Conservation (phyloP, 2,329 filamentous ascomycete species). For the Grosmannia huntii region DNA sequence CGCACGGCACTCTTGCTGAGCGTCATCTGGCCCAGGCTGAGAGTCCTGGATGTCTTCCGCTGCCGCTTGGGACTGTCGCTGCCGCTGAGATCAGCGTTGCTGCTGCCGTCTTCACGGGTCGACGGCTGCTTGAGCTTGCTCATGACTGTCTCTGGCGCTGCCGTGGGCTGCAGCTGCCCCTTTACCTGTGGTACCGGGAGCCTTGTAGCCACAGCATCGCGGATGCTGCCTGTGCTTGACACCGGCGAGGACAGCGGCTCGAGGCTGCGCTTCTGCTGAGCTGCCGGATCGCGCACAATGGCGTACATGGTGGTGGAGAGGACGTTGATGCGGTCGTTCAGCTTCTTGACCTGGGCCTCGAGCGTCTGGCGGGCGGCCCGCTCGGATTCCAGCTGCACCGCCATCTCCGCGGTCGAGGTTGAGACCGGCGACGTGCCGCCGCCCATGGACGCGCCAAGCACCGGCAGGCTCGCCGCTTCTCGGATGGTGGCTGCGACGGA, state of each 20-base stretch:
- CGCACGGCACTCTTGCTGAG: slow-evolving; percentile 12
- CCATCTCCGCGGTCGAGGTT: slow-evolving; percentile 25
- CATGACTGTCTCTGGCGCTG: slow-evolving; percentile 1
- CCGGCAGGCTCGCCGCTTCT: slow-evolving; percentile 31
- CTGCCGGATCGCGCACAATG: slow-evolving; percentile 21
- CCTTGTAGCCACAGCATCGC: slow-evolving; percentile 3
- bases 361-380: slow-evolving; percentile 41
- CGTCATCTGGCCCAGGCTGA: slow-evolving; percentile 51
- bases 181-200: slow-evolving; percentile 8
- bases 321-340: slow-evolving; percentile 36
- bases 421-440: slow-evolving; percentile 32
- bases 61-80: slow-evolving; percentile 20
- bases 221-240: slow-evolving; percentile 6
- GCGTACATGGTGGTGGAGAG: slow-evolving; percentile 28
- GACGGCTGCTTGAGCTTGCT: neutral
- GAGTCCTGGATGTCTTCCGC: slow-evolving; percentile 46
- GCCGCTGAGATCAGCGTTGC: slow-evolving; percentile 17
- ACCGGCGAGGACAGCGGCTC: slow-evolving; percentile 11
- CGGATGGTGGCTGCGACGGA: slow-evolving; percentile 27
- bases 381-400: slow-evolving; percentile 42
- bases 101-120: slow-evolving; percentile 12
- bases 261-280: slow-evolving; percentile 18
- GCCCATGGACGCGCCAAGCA: slow-evolving; percentile 12
- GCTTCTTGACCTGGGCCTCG: slow-evolving; percentile 40
- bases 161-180: neutral